Evolutionary conservation across 116 monocot genomes (phyloP).

Genomic region (Phalaenopsis hybrid): DNA sequence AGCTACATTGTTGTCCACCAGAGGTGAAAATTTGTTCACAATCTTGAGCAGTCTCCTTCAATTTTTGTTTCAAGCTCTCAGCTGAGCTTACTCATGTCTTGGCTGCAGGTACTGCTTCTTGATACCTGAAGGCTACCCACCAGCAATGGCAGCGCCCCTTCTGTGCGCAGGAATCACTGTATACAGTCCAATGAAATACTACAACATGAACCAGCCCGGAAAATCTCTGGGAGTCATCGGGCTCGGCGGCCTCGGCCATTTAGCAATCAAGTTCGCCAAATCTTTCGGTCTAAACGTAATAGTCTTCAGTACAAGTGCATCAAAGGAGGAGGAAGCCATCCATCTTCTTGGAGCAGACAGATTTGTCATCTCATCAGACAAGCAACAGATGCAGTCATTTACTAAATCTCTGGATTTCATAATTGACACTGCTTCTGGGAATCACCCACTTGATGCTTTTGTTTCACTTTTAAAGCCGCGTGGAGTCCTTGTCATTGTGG

Average conservation of each 20-base stretch:
- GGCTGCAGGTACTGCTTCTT: conserved; percentile 57
- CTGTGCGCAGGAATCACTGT: conserved; percentile 87
- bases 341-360: conserved; percentile 60
- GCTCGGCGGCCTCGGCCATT: conserved; percentile 50
- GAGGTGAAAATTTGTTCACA: conserved; percentile 22
- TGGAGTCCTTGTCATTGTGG: conserved; percentile 56
- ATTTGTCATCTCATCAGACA: conserved; percentile 70
- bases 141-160: conserved; percentile 15
- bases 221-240: conserved; percentile 56
- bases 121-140: conserved; percentile 73
- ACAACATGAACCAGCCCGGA: conserved; percentile 88
- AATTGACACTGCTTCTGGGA: conserved; percentile 76
- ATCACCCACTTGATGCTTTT: conserved; percentile 86
- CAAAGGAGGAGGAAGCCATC: conserved; percentile 74
- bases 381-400: conserved; percentile 32
- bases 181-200: conserved; percentile 74
- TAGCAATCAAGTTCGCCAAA: conserved; percentile 91
- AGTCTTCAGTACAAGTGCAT: conserved; percentile 67
- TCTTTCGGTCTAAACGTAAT: conserved; percentile 80
- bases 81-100: background rate
- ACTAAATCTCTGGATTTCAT: conserved; percentile 63
- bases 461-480: conserved; percentile 59
- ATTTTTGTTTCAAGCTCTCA: too few relatives aligned
- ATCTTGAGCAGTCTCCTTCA: too few relatives aligned
- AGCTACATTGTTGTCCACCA: conserved; percentile 63